Evolutionary conservation across 23 red algal species (phyloP), one percentile per base, ranked within the genome.

Genomic region (Agarophyton chilense): DNA sequence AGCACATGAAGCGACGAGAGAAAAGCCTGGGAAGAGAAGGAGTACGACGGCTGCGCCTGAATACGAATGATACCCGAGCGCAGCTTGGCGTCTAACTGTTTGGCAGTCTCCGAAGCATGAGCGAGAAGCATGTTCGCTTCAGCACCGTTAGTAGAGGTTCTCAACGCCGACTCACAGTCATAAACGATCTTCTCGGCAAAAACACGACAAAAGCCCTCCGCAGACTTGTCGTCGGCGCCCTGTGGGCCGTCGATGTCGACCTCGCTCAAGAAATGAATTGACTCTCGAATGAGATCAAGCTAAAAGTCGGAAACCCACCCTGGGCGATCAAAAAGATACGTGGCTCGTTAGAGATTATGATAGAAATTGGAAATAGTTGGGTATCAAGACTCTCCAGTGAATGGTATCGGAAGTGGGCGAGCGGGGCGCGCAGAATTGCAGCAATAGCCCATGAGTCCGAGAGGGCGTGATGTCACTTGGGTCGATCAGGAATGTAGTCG

Each of bases 231-330:
- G 34, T 85, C 91, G 2, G 91, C 81, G 22, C 66, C 52, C 55
- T 78, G 82, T 21, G 91, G 78, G 39, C 74, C 80, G 12, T 79
- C 71, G 32, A 94, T 77, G 45, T 56, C 43, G 16, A 94, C 53
- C 54, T 86, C 44, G 41, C 46, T 80, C 36, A 94, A 47, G 53
- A 94, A 81, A 5, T 81, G 91, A 19, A 71, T 85, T 8, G 91
- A 73, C 40, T 94, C 91, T 47, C 60, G 46, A 35, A 94, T 85
- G 49, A 81, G 61, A 32, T 84, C 72, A 16, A 94, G 81, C 34
- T 81, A 81, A 72, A 86, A 94, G 26, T 94, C 91, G 18, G 91
- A 81, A 66, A 81, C 91, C 91, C 91, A 94, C 56, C 87, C 91
- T 0, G 91, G 91, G 9, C 81, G 67, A 86, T 94, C 91, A 43